A percentile compares a stretch with the other conserved stretches of the same genome.
Conservation (phyloP, 1,284 basidiomycete genomes). For the Rhodotorula glutinis region DNA sequence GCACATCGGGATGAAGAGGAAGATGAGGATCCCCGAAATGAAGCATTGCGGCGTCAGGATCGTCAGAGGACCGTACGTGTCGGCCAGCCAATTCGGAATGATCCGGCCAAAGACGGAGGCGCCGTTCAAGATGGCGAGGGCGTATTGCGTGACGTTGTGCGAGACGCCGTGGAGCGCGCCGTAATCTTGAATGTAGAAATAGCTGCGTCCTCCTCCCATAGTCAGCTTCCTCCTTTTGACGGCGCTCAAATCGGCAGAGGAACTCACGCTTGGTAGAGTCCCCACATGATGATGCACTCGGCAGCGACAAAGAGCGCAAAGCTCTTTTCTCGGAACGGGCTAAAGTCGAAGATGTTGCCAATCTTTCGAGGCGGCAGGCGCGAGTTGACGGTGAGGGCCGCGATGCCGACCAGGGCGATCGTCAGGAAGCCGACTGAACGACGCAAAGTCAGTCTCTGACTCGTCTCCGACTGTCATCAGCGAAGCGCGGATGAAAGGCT, state of each 20-base stretch:
- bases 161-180: constrained; percentile 42
- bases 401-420: constrained; percentile 34
- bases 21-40: constrained; percentile 34
- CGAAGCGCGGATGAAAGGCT: neutral
- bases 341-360: constrained; percentile 34
- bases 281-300: constrained; percentile 42
- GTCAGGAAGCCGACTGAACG: constrained; percentile 35
- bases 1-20: constrained; percentile 38
- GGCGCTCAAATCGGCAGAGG: no score
- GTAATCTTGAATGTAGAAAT: constrained; percentile 5
- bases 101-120: constrained; percentile 39
- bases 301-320: constrained; percentile 41
- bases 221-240: no score
- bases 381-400: constrained; percentile 30
- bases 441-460: neutral
- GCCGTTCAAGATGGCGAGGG: constrained; percentile 42
- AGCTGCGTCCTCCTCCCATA: neutral
- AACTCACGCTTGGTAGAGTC: constrained; percentile 34
- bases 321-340: constrained; percentile 31
- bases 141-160: constrained; percentile 38
- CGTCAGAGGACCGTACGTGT: constrained; percentile 41
- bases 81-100: constrained; percentile 36
- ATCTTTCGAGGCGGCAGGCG: constrained; percentile 39
- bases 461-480: neutral
- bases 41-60: constrained; percentile 39